These are phyloP conservation scores for Camillea tinctor DNA, from an alignment of 2,329 filamentous ascomycete species.

Conservation along the genomic window DNA sequence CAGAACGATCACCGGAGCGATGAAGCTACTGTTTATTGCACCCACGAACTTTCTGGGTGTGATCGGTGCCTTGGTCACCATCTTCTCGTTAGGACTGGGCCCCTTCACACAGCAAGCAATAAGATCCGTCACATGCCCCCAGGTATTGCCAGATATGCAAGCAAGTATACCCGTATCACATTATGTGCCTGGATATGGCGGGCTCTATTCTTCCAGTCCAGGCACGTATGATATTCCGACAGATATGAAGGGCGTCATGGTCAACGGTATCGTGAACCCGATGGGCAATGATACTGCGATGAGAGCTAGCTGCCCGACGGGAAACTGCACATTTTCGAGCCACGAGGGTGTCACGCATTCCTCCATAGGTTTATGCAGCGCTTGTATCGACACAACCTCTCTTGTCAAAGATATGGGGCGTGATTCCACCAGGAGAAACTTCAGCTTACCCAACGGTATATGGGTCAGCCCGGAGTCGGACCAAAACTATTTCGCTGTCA, in stretches of 20 bases:
- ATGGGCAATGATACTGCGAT: constrained; percentile 20
- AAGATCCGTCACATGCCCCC: constrained; percentile 20
- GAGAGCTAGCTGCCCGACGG: constrained; percentile 20
- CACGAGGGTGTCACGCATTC: constrained; percentile 24
- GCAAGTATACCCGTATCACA: constrained; percentile 17
- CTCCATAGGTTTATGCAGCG: constrained; percentile 26
- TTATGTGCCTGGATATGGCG: constrained; percentile 8
- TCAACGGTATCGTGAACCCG: constrained; percentile 29
- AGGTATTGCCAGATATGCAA: constrained; percentile 8
- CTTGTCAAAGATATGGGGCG: constrained; percentile 6
- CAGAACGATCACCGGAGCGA: constrained; percentile 27
- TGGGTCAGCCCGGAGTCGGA: constrained; percentile 14
- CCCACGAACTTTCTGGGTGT: constrained; percentile 7
- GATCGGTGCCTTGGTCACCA: constrained; percentile 23
- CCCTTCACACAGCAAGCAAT: constrained; percentile 34
- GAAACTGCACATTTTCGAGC: constrained; percentile 26
- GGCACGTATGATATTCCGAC: constrained; percentile 24
- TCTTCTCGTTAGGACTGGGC: constrained; percentile 29
- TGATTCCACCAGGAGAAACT: constrained; percentile 5
- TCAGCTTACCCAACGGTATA: constrained; percentile 21
- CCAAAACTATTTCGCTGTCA: constrained; percentile 16
- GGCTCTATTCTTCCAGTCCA: constrained; percentile 19
- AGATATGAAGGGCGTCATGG: constrained; percentile 33
- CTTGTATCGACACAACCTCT: constrained; percentile 24
- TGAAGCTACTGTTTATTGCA: constrained; percentile 25